Evolutionary conservation across 169 alveolate species (phyloP).

Genomic region (Plasmodium inui): DNA sequence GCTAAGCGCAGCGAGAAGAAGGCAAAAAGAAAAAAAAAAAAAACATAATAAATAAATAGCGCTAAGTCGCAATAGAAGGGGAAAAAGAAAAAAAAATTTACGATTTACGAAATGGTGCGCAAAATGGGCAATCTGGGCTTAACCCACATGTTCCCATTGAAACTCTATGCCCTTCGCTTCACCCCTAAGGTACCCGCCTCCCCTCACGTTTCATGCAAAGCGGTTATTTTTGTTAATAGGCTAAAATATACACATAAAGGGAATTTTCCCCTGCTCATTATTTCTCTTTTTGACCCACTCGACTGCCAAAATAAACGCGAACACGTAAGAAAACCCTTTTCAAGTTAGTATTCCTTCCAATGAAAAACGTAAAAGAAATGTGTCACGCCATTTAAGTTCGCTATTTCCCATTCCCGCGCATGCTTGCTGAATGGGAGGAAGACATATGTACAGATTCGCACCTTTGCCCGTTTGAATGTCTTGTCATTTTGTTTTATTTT

Average conservation of each 20-base stretch:
- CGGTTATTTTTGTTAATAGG: not conserved
- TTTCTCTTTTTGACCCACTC: not conserved
- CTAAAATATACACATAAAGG: not conserved
- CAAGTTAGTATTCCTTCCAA: not conserved
- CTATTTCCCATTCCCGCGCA: not conserved
- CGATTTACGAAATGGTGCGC: not conserved
- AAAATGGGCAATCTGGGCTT: not conserved
- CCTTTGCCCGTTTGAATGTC: not conserved
- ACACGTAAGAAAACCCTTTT: not conserved
- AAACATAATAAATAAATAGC: not conserved
- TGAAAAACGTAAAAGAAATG: not conserved
- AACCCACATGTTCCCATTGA: not conserved
- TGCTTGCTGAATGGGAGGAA: not conserved
- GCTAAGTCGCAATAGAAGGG: not conserved
- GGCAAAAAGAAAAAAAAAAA: too few species aligned
- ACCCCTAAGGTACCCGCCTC: not conserved
- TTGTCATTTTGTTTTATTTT: not conserved
- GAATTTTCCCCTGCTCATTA: not conserved
- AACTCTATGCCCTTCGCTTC: not conserved
- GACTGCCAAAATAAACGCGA: not conserved
- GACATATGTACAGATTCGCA: not conserved
- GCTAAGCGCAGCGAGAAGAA: not conserved
- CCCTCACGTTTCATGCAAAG: not conserved
- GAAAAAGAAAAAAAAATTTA: not conserved
- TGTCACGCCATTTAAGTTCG: not conserved